Percentiles rank a stretch among this genome's conserved stretches.
Evolutionary conservation across 176 grass and related monocot species (phyloP).

Genomic region (Avena atlantica): DNA sequence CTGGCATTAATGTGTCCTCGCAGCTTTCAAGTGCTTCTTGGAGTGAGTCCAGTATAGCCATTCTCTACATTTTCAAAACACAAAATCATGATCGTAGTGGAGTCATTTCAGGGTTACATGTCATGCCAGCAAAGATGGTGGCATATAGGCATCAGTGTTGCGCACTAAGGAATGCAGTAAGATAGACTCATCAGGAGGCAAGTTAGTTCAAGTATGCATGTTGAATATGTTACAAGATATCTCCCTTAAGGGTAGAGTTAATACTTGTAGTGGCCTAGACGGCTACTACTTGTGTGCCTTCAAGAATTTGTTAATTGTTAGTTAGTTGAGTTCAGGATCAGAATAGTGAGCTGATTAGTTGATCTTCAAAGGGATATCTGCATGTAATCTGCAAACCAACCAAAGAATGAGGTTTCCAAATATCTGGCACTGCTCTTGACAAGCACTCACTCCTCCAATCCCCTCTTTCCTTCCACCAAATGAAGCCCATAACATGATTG

Average conservation of each 20-base stretch:
- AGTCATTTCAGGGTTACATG: not conserved
- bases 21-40: constrained; percentile 60
- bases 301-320: not conserved
- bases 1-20: constrained; percentile 48
- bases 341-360: constrained; percentile 3
- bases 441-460: not conserved
- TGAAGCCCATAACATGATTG: not conserved
- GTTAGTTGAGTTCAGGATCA: not conserved
- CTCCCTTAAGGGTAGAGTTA: not conserved
- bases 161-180: not conserved
- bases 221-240: not conserved
- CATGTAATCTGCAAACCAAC: constrained; percentile 14
- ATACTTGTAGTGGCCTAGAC: not conserved
- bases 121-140: constrained; percentile 14
- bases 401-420: not conserved
- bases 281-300: constrained; percentile 1
- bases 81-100: constrained; percentile 7
- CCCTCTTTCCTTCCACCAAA: not conserved
- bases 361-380: not conserved
- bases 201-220: not conserved
- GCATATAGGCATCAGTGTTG: not conserved
- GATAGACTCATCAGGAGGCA: not conserved
- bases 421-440: not conserved
- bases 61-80: constrained; percentile 53
- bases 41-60: constrained; percentile 71